phyloP scores from a whole-genome alignment of 805 yeast species.

The Hemisphaericaspora nanyangensis region DNA sequence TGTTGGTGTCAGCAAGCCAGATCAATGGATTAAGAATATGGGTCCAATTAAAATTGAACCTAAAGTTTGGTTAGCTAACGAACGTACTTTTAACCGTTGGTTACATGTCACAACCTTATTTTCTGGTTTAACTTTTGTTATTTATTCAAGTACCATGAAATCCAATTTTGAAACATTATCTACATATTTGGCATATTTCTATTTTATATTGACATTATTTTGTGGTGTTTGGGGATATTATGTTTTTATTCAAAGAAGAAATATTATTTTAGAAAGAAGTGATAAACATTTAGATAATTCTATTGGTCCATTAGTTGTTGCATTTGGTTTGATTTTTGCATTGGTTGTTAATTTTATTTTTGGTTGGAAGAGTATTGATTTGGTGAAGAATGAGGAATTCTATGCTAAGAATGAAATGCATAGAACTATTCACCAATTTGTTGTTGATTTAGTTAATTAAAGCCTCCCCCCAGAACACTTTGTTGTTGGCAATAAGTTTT shows the following conservation, averaged over 20 bases:
- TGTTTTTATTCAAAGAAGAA: constrained; percentile 67
- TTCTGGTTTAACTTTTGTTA: constrained; percentile 78
- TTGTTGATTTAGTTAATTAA: constrained; percentile 22
- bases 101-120: constrained; percentile 81
- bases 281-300: constrained; percentile 88
- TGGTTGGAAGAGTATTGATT: constrained; percentile 41
- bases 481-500: no score
- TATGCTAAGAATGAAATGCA: constrained; percentile 31
- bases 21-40: constrained; percentile 71
- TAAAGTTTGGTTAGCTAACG: constrained; percentile 97
- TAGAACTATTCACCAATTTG: constrained; percentile 30
- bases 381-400: constrained; percentile 21
- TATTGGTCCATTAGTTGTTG: constrained; percentile 80
- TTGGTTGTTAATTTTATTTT: constrained; percentile 68
- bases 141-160: constrained; percentile 68
- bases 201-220: constrained; percentile 78
- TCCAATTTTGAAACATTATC: constrained; percentile 68
- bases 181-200: constrained; percentile 65
- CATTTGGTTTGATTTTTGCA: constrained; percentile 62
- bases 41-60: constrained; percentile 95
- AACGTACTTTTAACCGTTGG: constrained; percentile 96
- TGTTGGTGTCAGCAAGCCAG: constrained; percentile 84
- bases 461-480: no score
- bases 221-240: constrained; percentile 87
- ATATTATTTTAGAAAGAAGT: constrained; percentile 72